Percentiles rank a stretch among this genome's conserved stretches.
These are phyloP conservation scores for Borealophlyctis nickersoniae DNA, from an alignment of 192 early-diverging fungal genomes.

Conservation along the genomic window DNA sequence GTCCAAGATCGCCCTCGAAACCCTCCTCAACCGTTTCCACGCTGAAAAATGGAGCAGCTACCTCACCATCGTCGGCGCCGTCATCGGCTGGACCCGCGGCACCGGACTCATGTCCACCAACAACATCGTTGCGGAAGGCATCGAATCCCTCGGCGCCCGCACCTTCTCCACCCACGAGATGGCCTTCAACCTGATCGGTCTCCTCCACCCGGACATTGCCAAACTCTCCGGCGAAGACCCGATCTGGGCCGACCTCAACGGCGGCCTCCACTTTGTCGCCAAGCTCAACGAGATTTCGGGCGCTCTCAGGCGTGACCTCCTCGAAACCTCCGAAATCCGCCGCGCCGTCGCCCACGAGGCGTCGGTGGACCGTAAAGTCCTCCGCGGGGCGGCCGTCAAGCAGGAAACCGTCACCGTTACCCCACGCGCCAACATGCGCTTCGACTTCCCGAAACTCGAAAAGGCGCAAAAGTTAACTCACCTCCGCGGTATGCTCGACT, in stretches of 20 bases:
- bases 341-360: slow-evolving; percentile 78
- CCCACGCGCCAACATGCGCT: slow-evolving; percentile 84
- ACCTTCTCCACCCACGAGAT: slow-evolving; percentile 91
- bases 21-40: slow-evolving; percentile 85
- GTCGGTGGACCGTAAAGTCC: slow-evolving; percentile 73
- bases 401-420: slow-evolving; percentile 58
- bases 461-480: slow-evolving; percentile 62
- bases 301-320: slow-evolving; percentile 71
- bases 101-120: slow-evolving; percentile 92
- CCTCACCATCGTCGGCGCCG: slow-evolving; percentile 83
- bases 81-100: slow-evolving; percentile 97
- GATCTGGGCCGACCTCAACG: slow-evolving; percentile 87
- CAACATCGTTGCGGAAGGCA: slow-evolving; percentile 83
- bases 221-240: slow-evolving; percentile 71
- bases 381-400: slow-evolving; percentile 63
- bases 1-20: slow-evolving; percentile 91
- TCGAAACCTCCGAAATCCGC: slow-evolving; percentile 82
- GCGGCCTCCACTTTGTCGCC: slow-evolving; percentile 82
- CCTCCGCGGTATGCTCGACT: slow-evolving; percentile 73
- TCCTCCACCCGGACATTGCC: slow-evolving; percentile 77
- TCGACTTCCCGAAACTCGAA: slow-evolving; percentile 74
- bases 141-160: slow-evolving; percentile 82
- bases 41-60: slow-evolving; percentile 87
- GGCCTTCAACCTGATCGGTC: slow-evolving; percentile 89
- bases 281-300: slow-evolving; percentile 78